A percentile compares a stretch with the other conserved stretches of the same genome.
These are phyloP conservation scores for Cercospora zeae-maydis DNA, from an alignment of 2,329 filamentous ascomycete genomes.

Conservation along the genomic window DNA sequence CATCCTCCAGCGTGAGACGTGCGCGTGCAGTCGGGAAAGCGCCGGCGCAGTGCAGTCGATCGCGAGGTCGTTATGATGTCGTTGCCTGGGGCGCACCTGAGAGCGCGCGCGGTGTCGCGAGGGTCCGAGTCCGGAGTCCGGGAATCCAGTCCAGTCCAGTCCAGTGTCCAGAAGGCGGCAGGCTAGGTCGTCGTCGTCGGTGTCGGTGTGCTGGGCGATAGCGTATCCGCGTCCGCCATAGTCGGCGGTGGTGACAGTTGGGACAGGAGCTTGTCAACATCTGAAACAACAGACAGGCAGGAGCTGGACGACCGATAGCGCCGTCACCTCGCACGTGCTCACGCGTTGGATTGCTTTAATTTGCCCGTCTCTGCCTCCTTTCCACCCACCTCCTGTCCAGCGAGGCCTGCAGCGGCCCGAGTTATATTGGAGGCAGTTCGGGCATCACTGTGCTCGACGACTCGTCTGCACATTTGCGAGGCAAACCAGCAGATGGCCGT, in stretches of 20 bases:
- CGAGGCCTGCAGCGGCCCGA: not conserved
- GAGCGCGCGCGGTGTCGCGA: not conserved
- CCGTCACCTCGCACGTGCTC: constrained; percentile 2
- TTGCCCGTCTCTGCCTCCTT: not conserved
- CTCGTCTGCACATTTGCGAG: not conserved
- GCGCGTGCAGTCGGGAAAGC: not conserved
- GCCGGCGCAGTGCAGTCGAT: not conserved
- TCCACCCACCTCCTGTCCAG: not conserved
- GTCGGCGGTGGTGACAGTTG: not conserved
- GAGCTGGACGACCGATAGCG: not conserved
- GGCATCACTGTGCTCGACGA: not conserved
- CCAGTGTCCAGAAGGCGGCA: not conserved
- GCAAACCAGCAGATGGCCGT: constrained; percentile 2
- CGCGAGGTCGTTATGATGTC: not conserved
- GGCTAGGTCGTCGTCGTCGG: constrained; percentile 2
- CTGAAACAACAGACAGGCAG: constrained; percentile 5
- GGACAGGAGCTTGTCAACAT: constrained; percentile 9
- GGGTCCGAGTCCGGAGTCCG: not conserved
- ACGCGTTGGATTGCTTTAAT: not conserved
- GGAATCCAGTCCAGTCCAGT: not conserved
- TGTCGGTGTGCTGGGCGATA: not conserved
- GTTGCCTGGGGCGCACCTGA: not conserved
- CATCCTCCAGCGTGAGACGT: constrained; percentile 22
- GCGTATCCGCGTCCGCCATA: constrained; percentile 1
- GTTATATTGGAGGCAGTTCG: not conserved